Evolutionary conservation across 106 monocot genomes (phyloP).

Genomic region (Narthecium ossifragum): DNA sequence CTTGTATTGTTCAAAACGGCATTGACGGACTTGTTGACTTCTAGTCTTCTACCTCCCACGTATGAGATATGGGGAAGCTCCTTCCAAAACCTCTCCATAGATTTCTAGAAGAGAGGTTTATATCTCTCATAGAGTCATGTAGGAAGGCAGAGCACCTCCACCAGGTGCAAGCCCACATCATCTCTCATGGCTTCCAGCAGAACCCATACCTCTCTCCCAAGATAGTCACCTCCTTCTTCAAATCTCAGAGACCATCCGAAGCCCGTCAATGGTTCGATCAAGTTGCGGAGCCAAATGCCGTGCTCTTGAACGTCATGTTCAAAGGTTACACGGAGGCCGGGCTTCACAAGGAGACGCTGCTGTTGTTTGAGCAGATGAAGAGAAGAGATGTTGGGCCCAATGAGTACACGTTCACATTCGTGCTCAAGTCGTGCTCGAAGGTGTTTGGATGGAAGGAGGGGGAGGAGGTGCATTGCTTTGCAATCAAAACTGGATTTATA

Average conservation of each 20-base stretch:
- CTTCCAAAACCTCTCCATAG: too few relatives aligned
- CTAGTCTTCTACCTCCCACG: too few relatives aligned
- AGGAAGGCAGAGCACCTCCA: slow-evolving; percentile 8
- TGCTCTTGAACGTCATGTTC: slow-evolving; percentile 55
- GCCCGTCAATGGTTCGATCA: slow-evolving; percentile 34
- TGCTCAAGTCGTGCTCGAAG: slow-evolving; percentile 37
- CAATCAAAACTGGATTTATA: slow-evolving; percentile 34
- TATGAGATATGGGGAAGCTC: too few relatives aligned
- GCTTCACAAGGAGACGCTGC: slow-evolving; percentile 19
- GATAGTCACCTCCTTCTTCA: slow-evolving; percentile 19
- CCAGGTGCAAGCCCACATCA: slow-evolving; percentile 35
- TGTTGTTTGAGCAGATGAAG: slow-evolving; percentile 36
- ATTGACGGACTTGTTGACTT: too few relatives aligned
- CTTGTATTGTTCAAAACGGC: too few relatives aligned
- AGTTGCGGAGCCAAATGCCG: slow-evolving; percentile 15
- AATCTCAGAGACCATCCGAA: neutral
- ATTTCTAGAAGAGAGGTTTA: slow-evolving; percentile 30
- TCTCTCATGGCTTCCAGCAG: slow-evolving; percentile 37
- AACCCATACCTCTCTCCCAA: slow-evolving; percentile 30
- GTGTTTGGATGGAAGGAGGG: slow-evolving; percentile 7
- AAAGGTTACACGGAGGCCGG: slow-evolving; percentile 25
- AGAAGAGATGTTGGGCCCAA: slow-evolving; percentile 25
- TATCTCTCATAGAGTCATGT: slow-evolving; percentile 32
- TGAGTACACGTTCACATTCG: slow-evolving; percentile 45
- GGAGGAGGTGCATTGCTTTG: slow-evolving; percentile 34